phyloP scores from a whole-genome alignment of 345 rosid species.

The Tarenaya hassleriana region DNA sequence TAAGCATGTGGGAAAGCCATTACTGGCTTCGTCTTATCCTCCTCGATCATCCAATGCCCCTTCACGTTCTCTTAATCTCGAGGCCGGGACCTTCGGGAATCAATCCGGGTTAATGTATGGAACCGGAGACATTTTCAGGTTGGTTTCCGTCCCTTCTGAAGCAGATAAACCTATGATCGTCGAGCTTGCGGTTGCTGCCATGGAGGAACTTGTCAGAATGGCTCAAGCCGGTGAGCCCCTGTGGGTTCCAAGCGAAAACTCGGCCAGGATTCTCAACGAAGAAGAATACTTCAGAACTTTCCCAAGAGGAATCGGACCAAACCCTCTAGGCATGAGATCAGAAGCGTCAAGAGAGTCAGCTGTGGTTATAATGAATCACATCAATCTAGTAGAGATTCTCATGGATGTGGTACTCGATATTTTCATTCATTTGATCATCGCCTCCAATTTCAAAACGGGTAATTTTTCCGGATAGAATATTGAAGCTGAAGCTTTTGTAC shows the following conservation, averaged over 20 bases:
- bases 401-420: constrained; percentile 56
- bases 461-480: too few species aligned
- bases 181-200: constrained; percentile 78
- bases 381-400: constrained; percentile 58
- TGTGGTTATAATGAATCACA: constrained; percentile 63
- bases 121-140: constrained; percentile 47
- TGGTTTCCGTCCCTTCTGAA: constrained; percentile 34
- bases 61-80: constrained; percentile 41
- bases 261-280: constrained; percentile 47
- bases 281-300: constrained; percentile 58
- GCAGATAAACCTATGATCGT: constrained; percentile 60
- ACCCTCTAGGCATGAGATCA: constrained; percentile 49
- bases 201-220: constrained; percentile 83
- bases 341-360: constrained; percentile 74
- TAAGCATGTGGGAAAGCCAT: constrained; percentile 52
- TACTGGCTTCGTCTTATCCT: constrained; percentile 45
- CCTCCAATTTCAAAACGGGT: too few species aligned
- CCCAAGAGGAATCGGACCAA: constrained; percentile 58
- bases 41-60: constrained; percentile 30
- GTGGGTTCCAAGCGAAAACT: too few species aligned
- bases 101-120: constrained; percentile 47
- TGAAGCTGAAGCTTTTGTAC: too few species aligned
- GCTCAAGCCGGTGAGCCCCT: constrained; percentile 71
- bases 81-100: constrained; percentile 37
- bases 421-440: too few species aligned